Evolutionary conservation across 106 monocot species (phyloP).

Genomic region (Phalaenopsis equestris): DNA sequence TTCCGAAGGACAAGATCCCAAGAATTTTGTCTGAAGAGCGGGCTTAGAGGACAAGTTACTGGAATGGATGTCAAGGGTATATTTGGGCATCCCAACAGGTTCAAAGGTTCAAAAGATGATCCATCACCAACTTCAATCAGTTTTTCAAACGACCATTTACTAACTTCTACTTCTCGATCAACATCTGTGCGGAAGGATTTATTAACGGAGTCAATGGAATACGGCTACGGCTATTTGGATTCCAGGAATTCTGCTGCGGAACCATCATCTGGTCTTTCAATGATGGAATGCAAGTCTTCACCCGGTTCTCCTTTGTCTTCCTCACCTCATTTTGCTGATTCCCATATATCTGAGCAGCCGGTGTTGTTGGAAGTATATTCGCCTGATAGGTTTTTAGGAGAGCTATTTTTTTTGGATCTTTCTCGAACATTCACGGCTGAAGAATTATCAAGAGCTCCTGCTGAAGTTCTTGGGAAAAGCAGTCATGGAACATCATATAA

Average conservation of each 20-base stretch:
- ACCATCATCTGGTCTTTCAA: conserved; percentile 3
- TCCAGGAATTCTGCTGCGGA: conserved; percentile 5
- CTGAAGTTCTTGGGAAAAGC: conserved; percentile 93
- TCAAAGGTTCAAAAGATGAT: conserved; percentile 40
- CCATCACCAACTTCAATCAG: conserved; percentile 42
- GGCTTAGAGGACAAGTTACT: conserved; percentile 30
- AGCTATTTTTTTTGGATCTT: conserved; percentile 67
- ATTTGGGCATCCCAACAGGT: conserved; percentile 31
- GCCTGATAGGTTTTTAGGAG: conserved; percentile 76
- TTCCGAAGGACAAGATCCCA: conserved; percentile 54
- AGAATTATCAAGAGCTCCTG: conserved; percentile 80
- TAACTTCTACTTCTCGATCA: conserved; percentile 50
- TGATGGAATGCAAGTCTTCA: conserved; percentile 17
- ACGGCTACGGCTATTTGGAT: conserved; percentile 30
- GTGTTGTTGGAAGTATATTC: conserved; percentile 57
- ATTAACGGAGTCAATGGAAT: conserved; percentile 34
- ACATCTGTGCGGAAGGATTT: conserved; percentile 51
- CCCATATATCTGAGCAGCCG: conserved; percentile 22
- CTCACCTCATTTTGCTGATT: conserved; percentile 28
- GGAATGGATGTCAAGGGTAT: conserved; percentile 54
- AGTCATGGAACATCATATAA: conserved; percentile 95
- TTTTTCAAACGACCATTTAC: conserved; percentile 76
- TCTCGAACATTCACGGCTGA: conserved; percentile 72
- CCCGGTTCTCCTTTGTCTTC: conserved; percentile 21
- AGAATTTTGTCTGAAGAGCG: conserved; percentile 59